Evolutionary conservation across 495 filamentous ascomycete genomes (phyloP), one percentile per base, ranked within the genome.

Genomic region (Staphylotrichum tortipilum): DNA sequence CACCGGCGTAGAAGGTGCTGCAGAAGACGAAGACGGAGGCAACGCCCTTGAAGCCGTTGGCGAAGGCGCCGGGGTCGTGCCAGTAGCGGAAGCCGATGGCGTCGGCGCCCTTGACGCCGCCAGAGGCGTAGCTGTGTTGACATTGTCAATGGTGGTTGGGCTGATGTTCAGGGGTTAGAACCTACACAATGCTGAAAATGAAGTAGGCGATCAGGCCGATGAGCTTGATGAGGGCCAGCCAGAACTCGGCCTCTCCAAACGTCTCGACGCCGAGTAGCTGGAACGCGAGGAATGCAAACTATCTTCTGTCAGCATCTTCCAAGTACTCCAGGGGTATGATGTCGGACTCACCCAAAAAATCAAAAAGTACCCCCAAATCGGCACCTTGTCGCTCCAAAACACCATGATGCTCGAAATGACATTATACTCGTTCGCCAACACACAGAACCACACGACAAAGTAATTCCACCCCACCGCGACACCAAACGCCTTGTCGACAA

Each of bases 391-490:
- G 23, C 68, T 68, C 82, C 82, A 86, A 56, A 77, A 83, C 2
- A 63, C 65, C 19, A 84, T 64, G 28, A 82, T 82, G 51, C 76
- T 79, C 18, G 74, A 76, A 17, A 79, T 78, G 47, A 75, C 76
- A 12, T 78, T 79, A 35, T 78, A 73, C 60, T 81, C 78, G 52
- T 78, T 77, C 39, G 76, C 70, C 37, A 81, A 60, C 10, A 80
- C 74, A 17, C 72, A 64, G 52, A 78, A 66, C 84, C 84, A 88
- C 50, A 76, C 73, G 49, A 86, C 76, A 56, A 79, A 81, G 56
- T 88, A 88, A 56, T 86, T 81, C 83, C 84, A 88, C 24, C 88
- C 88, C 55, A 94, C 88, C 31, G 88, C 84, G 52, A 89, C 89
- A 30, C 85, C 88, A 67, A 89, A 79, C 34, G 83, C 82, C 37